These are phyloP conservation scores for Vigna mungo DNA, from an alignment of 306 rosid genomes.

Conservation along the genomic window DNA sequence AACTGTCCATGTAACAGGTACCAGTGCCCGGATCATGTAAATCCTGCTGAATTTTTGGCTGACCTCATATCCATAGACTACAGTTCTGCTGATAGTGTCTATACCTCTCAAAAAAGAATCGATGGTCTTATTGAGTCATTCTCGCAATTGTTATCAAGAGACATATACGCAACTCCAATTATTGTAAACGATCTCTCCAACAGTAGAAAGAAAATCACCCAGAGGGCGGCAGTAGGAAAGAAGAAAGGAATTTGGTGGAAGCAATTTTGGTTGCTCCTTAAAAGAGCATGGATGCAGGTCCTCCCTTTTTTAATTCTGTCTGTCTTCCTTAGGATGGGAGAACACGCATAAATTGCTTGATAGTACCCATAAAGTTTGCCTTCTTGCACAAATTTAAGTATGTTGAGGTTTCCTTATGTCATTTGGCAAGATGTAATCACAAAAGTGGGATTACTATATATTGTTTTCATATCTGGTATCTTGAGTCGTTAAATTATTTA, in stretches of 20 bases:
- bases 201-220: conserved; percentile 47
- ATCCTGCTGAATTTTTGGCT: conserved; percentile 94
- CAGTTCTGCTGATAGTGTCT: conserved; percentile 86
- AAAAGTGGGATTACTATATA: conserved; percentile 18
- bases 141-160: conserved; percentile 61
- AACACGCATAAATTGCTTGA: conserved; percentile 33
- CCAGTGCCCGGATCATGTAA: conserved; percentile 82
- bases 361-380: conserved; percentile 26
- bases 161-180: conserved; percentile 79
- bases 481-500: neutral
- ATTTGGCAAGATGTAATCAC: conserved; percentile 29
- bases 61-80: conserved; percentile 96
- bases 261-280: conserved; percentile 86
- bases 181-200: conserved; percentile 55
- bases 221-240: conserved; percentile 54
- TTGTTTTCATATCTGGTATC: conserved; percentile 23
- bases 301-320: conserved; percentile 20
- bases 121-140: conserved; percentile 86
- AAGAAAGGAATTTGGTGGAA: conserved; percentile 90
- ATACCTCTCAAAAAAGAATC: conserved; percentile 76
- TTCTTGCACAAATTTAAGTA: conserved; percentile 10
- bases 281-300: conserved; percentile 99
- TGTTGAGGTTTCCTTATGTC: conserved; percentile 27
- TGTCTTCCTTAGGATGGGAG: conserved; percentile 27
- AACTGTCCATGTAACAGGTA: conserved; percentile 65